Percentiles rank a stretch among this genome's conserved stretches.
These are phyloP conservation scores for Cynanchum wilfordii DNA, from an alignment of 257 asterid genomes.

Conservation along the genomic window DNA sequence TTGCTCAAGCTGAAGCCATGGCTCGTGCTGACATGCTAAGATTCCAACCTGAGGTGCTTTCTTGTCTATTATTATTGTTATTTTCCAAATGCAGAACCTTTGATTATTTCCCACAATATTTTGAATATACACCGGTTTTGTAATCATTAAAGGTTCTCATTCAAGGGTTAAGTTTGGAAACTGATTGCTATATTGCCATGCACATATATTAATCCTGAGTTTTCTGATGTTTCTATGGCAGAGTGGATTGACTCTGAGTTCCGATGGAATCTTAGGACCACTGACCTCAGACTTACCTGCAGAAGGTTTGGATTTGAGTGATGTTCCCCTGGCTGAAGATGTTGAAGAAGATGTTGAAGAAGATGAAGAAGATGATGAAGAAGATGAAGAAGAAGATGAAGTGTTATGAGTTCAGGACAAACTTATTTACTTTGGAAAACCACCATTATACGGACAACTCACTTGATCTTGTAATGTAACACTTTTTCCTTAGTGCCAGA, in stretches of 20 bases:
- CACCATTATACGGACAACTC: neutral
- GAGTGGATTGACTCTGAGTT: slow-evolving; percentile 90
- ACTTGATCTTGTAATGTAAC: neutral
- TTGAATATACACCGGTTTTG: neutral
- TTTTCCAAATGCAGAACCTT: neutral
- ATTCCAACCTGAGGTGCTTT: slow-evolving; percentile 93
- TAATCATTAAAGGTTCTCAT: neutral
- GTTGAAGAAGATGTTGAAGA: no score
- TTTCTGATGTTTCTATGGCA: slow-evolving; percentile 27
- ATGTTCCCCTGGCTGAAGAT: slow-evolving; percentile 53
- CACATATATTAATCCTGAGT: neutral
- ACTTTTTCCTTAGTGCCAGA: neutral
- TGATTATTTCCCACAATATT: neutral
- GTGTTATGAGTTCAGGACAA: slow-evolving; percentile 18
- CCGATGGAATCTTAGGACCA: slow-evolving; percentile 89
- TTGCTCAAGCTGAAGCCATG: slow-evolving; percentile 99
- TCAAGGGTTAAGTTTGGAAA: neutral
- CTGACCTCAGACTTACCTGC: slow-evolving; percentile 71
- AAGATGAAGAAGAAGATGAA: slow-evolving; percentile 28
- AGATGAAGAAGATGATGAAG: slow-evolving; percentile 30
- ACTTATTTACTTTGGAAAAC: neutral
- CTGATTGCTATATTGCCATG: neutral
- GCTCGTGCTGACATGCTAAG: slow-evolving; percentile 98
- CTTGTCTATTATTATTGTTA: neutral
- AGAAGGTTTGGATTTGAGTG: slow-evolving; percentile 82